Base-by-base conservation (phyloP, 371 early-diverging fungal genomes). In the Chytridium lagenaria region DNA sequence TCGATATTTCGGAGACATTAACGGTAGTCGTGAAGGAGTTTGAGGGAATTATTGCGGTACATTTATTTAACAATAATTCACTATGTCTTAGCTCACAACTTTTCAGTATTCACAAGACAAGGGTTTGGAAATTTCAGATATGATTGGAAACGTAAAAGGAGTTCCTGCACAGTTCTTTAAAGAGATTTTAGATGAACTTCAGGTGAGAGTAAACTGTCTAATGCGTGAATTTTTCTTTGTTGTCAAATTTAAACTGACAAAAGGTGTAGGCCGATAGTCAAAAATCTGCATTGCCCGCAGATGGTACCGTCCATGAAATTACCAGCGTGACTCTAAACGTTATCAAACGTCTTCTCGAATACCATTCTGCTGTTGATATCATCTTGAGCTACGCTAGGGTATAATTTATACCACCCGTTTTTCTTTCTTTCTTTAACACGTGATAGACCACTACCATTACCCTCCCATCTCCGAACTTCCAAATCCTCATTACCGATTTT, bases 261-360 rank as follows among this genome's bases (percentile, higher is more conserved):
- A n/a, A n/a, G n/a, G n/a, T n/a, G n/a, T 52, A 68, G 57, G 70
- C 71, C 67, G 77, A 75, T 50, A 77, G 72, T 57, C 67, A 51
- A 36, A 76, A 72, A n/a, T 72, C 68, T 0, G 66, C 67, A 19
- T 82, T 93, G 59, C 90, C 93, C 49, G 84, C 79, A 31, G 95
- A 95, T 78, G 95, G 93, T 71, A 93, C 93, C 31, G 93, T 95
- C 0, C 92, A 93, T 75, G 94, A 95, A 77, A 78, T 92, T 71
- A 92, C 94, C 0, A 92, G 90, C 77, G 88, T 89, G 80, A 89
- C 76, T 83, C 87, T 67, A 86, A 92, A 79, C 77, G 85, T 89
- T 0, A 77, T 93, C 2, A 83, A 66, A 71, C 83, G 79, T 50
- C 81, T 77, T 61, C 78, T 77, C 51, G 85, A 84, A 23, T 79